Evolutionary conservation across 2,329 filamentous ascomycete species (phyloP).

Genomic region (Botryotinia narcissicola): DNA sequence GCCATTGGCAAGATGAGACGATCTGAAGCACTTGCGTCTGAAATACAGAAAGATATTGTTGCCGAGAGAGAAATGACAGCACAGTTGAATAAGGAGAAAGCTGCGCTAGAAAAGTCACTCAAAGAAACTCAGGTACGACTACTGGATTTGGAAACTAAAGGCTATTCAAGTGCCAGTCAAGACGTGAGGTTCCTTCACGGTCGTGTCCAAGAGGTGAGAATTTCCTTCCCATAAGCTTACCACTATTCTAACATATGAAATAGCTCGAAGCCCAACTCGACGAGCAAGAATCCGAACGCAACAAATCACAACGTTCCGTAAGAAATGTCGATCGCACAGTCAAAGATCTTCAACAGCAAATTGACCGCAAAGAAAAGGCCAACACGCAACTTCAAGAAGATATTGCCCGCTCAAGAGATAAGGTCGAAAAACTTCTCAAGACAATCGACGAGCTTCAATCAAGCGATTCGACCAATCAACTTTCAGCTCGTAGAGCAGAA

Average conservation of each 20-base stretch:
- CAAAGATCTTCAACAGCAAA: constrained; percentile 87
- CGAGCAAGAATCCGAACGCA: constrained; percentile 73
- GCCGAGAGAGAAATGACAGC: constrained; percentile 79
- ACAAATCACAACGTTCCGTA: constrained; percentile 78
- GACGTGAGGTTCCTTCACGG: constrained; percentile 95
- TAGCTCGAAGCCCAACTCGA: constrained; percentile 88
- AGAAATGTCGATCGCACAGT: constrained; percentile 93
- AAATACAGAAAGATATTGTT: constrained; percentile 90
- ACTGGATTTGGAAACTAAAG: constrained; percentile 94
- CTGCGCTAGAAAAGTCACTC: constrained; percentile 79
- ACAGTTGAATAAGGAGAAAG: constrained; percentile 86
- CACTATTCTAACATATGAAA: constrained; percentile 31
- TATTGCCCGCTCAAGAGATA: constrained; percentile 80
- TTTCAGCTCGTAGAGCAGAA: constrained; percentile 81
- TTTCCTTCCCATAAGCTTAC: background rate
- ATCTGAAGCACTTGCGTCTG: constrained; percentile 79
- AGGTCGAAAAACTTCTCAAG: constrained; percentile 81
- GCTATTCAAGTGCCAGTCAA: constrained; percentile 89
- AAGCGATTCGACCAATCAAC: constrained; percentile 76
- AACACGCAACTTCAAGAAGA: constrained; percentile 80
- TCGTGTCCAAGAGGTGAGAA: constrained; percentile 85
- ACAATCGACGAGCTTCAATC: constrained; percentile 94
- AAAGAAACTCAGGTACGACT: constrained; percentile 88
- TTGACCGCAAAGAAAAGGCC: constrained; percentile 90
- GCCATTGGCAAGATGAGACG: constrained; percentile 97